phyloP scores from a whole-genome alignment of 257 asterid genomes.

The Apocynum venetum region DNA sequence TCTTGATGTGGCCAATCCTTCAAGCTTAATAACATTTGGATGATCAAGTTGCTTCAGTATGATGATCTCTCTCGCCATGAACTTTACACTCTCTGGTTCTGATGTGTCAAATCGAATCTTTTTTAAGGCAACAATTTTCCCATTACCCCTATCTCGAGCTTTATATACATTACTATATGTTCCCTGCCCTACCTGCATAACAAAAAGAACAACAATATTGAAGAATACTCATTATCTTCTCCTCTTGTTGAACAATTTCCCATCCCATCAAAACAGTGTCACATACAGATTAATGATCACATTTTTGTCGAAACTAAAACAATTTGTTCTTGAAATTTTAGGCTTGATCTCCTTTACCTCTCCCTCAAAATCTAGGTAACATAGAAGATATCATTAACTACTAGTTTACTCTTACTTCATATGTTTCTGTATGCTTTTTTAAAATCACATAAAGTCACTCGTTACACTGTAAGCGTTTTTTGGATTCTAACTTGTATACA shows the following conservation, averaged over 20 bases:
- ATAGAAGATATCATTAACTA: too few species aligned
- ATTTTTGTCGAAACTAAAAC: neutral
- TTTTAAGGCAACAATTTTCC: slow-evolving; percentile 68
- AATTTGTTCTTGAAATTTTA: too few species aligned
- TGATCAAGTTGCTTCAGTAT: slow-evolving; percentile 58
- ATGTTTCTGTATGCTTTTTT: too few species aligned
- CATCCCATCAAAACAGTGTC: neutral
- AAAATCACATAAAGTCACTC: too few species aligned
- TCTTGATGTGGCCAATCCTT: slow-evolving; percentile 85
- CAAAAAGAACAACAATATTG: neutral
- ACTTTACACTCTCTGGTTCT: slow-evolving; percentile 64
- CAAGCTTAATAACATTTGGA: slow-evolving; percentile 75
- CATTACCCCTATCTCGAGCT: slow-evolving; percentile 53
- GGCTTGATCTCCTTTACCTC: too few species aligned
- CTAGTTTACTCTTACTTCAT: too few species aligned
- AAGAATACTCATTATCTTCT: too few species aligned
- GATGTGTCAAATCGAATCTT: slow-evolving; percentile 81
- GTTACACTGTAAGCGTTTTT: too few species aligned
- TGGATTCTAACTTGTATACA: too few species aligned
- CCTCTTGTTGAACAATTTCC: neutral
- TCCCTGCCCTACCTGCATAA: slow-evolving; percentile 65
- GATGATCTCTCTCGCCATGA: slow-evolving; percentile 89
- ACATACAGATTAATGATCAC: neutral
- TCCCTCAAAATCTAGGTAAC: neutral
- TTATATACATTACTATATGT: slow-evolving; percentile 91